phyloP scores from a whole-genome alignment of 495 filamentous ascomycete species.

The Physcia stellaris region DNA sequence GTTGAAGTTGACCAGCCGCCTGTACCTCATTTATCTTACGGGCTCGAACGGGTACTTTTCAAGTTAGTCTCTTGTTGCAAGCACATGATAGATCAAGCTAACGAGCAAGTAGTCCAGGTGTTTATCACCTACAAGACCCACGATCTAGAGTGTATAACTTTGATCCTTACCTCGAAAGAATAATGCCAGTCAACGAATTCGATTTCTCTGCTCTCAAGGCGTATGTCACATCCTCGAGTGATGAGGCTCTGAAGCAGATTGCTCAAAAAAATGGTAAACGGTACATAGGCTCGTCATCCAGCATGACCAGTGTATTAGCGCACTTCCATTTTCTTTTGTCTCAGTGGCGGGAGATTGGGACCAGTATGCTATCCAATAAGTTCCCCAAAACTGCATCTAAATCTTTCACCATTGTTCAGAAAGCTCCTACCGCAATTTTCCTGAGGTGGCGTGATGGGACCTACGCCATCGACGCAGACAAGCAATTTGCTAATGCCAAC shows the following conservation, averaged over 20 bases:
- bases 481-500: conserved; percentile 75
- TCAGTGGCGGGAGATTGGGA: conserved; percentile 59
- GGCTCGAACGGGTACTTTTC: conserved; percentile 81
- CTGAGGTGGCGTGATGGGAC: conserved; percentile 68
- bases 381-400: conserved; percentile 45
- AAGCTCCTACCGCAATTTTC: conserved; percentile 67
- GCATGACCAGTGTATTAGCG: conserved; percentile 74
- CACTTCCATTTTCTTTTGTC: conserved; percentile 94
- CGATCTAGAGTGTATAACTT: conserved; percentile 86
- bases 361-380: conserved; percentile 43
- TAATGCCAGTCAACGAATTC: conserved; percentile 87
- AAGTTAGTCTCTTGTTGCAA: conserved; percentile 37
- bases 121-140: conserved; percentile 83
- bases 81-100: conserved; percentile 8
- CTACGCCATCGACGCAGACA: conserved; percentile 97
- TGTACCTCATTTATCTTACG: conserved; percentile 63
- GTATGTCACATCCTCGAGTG: conserved; percentile 83
- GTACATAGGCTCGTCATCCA: conserved; percentile 90
- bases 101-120: conserved; percentile 47
- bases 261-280: conserved; percentile 56
- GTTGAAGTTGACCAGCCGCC: conserved; percentile 39
- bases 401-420: conserved; percentile 54
- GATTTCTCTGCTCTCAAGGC: conserved; percentile 73
- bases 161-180: conserved; percentile 78
- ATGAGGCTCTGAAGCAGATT: conserved; percentile 50